A percentile compares a stretch with the other conserved stretches of the same genome.
phyloP scores from a whole-genome alignment of 31 red algal genomes.

The Asparagopsis taxiformis region DNA sequence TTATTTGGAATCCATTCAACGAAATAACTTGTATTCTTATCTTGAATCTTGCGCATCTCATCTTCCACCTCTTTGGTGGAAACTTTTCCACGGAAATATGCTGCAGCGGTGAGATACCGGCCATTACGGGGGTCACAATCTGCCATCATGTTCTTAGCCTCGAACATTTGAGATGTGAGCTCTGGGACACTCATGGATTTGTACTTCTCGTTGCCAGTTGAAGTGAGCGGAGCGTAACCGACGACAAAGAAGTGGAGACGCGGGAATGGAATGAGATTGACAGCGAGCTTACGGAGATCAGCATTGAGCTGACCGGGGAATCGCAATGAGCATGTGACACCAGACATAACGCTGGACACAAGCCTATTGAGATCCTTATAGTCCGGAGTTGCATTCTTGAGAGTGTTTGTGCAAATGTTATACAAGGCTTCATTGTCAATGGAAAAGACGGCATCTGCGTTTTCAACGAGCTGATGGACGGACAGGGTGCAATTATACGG shows the following conservation, averaged over 20 bases:
- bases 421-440: constrained; percentile 99
- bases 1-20: constrained; percentile 99
- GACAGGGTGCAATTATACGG: constrained; percentile 99
- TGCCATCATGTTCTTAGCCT: constrained; percentile 96
- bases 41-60: constrained; percentile 92
- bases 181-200: constrained; percentile 87
- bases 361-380: constrained; percentile 94
- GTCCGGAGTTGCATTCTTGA: constrained; percentile 72
- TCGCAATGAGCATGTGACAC: constrained; percentile 96
- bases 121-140: constrained; percentile 96
- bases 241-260: constrained; percentile 99
- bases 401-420: constrained; percentile 90
- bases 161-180: constrained; percentile 95
- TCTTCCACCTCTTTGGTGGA: constrained; percentile 99
- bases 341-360: constrained; percentile 95
- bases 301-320: constrained; percentile 99
- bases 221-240: constrained; percentile 84
- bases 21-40: constrained; percentile 93
- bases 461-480: constrained; percentile 97
- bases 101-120: constrained; percentile 97
- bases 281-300: constrained; percentile 96
- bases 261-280: constrained; percentile 99
- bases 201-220: constrained; percentile 65
- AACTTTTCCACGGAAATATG: constrained; percentile 98
- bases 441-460: constrained; percentile 97